phyloP scores from a whole-genome alignment of 2,329 filamentous ascomycete species.

The Hypoxylon sp. region DNA sequence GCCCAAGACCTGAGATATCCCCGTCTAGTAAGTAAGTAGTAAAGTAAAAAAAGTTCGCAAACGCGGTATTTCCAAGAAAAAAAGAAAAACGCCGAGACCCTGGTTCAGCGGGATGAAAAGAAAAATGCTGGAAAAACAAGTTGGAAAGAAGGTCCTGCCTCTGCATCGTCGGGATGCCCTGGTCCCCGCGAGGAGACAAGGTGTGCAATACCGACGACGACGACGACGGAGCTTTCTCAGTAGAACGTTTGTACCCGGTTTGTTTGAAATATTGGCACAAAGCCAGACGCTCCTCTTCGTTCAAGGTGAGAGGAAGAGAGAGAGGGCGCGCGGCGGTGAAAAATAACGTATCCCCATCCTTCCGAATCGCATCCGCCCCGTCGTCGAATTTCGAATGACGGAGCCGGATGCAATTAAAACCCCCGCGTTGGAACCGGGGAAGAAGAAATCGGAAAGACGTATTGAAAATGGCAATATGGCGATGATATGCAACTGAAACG shows the following conservation, averaged over 20 bases:
- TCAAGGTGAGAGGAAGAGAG: not conserved
- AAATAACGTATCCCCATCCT: slow-evolving; percentile 37
- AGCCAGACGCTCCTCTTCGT: not conserved
- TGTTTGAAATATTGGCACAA: slow-evolving; percentile 9
- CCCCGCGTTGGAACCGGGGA: no score
- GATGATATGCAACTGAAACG: slow-evolving; percentile 8
- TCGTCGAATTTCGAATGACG: no score
- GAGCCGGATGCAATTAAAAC: no score
- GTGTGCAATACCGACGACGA: slow-evolving; percentile 3
- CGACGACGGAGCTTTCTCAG: slow-evolving; percentile 6
- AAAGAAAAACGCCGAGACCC: slow-evolving; percentile 17
- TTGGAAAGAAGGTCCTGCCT: slow-evolving; percentile 23
- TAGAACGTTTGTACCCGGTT: slow-evolving; percentile 24
- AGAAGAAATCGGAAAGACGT: slow-evolving; percentile 1
- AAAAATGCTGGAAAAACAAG: slow-evolving; percentile 7
- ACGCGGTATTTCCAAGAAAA: no score
- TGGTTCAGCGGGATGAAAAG: slow-evolving; percentile 5
- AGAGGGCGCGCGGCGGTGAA: slow-evolving; percentile 1
- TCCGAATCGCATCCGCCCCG: slow-evolving; percentile 26
- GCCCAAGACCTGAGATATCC: no score
- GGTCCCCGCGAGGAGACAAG: slow-evolving; percentile 6
- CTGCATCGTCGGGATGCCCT: slow-evolving; percentile 13
- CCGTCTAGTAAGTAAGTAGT: no score
- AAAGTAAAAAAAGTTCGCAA: no score
- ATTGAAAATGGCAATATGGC: slow-evolving; percentile 8